Conservation (phyloP, 352 stramenopile genomes). For the Bremia lactucae region DNA sequence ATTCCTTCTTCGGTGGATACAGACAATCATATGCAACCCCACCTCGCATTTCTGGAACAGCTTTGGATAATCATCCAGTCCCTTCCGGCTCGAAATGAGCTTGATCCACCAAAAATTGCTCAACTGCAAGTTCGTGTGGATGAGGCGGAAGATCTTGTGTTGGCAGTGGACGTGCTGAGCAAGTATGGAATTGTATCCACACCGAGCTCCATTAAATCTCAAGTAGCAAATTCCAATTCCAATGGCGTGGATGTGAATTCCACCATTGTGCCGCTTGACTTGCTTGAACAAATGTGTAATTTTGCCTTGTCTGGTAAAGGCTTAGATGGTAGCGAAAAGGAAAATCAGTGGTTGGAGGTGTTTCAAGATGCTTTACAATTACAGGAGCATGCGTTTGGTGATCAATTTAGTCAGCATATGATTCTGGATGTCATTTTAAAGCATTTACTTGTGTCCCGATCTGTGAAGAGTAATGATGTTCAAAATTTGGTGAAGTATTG, state of each 20-base stretch:
- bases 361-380: slow-evolving; percentile 54
- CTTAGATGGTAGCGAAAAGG: slow-evolving; percentile 5
- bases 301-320: slow-evolving; percentile 21
- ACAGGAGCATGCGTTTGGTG: slow-evolving; percentile 62
- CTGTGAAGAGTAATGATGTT: slow-evolving; percentile 15
- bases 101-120: slow-evolving; percentile 37
- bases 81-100: slow-evolving; percentile 47
- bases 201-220: slow-evolving; percentile 29
- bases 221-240: slow-evolving; percentile 23
- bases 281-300: slow-evolving; percentile 43
- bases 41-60: slow-evolving; percentile 36
- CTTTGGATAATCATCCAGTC: slow-evolving; percentile 69
- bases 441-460: slow-evolving; percentile 30
- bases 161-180: slow-evolving; percentile 54
- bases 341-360: slow-evolving; percentile 36
- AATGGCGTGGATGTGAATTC: not conserved
- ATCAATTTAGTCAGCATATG: slow-evolving; percentile 37
- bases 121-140: slow-evolving; percentile 62
- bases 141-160: slow-evolving; percentile 60
- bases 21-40: slow-evolving; percentile 13
- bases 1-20: slow-evolving; percentile 7
- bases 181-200: slow-evolving; percentile 32
- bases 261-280: slow-evolving; percentile 12
- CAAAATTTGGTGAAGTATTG: slow-evolving; percentile 45
- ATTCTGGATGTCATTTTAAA: slow-evolving; percentile 46